Evolutionary conservation across 257 asterid genomes (phyloP).

Genomic region (Gardenia jasminoides): DNA sequence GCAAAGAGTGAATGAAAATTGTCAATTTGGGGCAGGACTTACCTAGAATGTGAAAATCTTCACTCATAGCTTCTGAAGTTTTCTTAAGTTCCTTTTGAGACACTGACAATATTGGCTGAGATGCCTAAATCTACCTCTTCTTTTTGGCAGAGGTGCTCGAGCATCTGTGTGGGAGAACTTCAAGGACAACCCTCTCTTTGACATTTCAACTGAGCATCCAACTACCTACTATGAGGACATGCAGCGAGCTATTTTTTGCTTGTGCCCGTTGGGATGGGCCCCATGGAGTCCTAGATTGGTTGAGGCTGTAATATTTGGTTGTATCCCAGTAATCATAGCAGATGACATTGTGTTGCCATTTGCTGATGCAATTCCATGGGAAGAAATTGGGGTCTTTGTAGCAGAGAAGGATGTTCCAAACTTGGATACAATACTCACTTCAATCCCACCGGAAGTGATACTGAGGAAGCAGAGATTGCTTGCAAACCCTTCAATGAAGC

Average conservation of each 20-base stretch:
- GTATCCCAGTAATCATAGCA: constrained; percentile 90
- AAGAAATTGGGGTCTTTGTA: constrained; percentile 80
- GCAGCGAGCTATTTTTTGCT: constrained; percentile 84
- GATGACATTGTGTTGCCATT: constrained; percentile 88
- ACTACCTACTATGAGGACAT: constrained; percentile 86
- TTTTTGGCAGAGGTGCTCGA: constrained; percentile 76
- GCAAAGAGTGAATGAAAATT: background rate
- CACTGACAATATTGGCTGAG: too few species aligned
- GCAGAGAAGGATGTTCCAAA: constrained; percentile 83
- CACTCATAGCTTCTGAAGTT: background rate
- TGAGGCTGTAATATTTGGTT: constrained; percentile 88
- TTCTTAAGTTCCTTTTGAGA: background rate
- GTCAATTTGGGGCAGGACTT: background rate
- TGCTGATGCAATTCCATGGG: constrained; percentile 98
- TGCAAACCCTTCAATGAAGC: constrained; percentile 91
- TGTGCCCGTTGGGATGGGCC: constrained; percentile 99
- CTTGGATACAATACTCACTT: constrained; percentile 73
- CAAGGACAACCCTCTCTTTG: constrained; percentile 80
- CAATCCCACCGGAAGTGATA: constrained; percentile 65
- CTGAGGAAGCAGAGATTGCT: constrained; percentile 73
- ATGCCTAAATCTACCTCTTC: constrained; percentile 8
- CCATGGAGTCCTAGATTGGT: constrained; percentile 98
- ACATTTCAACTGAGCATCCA: constrained; percentile 86
- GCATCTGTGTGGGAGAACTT: constrained; percentile 97
- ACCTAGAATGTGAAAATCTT: background rate